These are phyloP conservation scores for Graphiopsis chlorocephala DNA, from an alignment of 2,329 filamentous ascomycete genomes.

Conservation along the genomic window DNA sequence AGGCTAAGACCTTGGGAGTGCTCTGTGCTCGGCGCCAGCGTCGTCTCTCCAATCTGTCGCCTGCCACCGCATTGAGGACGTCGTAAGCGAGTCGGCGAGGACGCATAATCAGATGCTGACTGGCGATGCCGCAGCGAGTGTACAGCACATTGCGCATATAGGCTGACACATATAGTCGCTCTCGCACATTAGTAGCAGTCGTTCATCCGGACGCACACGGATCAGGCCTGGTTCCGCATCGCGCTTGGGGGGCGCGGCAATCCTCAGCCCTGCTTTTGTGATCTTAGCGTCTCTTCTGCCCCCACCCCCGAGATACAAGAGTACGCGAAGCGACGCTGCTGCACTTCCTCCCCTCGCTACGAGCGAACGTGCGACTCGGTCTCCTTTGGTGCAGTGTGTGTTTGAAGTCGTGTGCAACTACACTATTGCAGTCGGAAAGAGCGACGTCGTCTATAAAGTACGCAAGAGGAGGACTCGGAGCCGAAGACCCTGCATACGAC, in stretches of 20 bases:
- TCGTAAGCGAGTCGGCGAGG: neutral
- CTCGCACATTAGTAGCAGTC: neutral
- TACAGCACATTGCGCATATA: neutral
- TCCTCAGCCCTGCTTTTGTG: conserved; percentile 4
- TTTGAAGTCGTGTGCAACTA: neutral
- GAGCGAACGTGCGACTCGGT: neutral
- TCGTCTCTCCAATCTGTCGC: neutral
- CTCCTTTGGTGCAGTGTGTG: neutral
- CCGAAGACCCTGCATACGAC: neutral
- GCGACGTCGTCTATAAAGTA: neutral
- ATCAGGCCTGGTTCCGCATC: conserved; percentile 2
- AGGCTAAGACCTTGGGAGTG: conserved; percentile 14
- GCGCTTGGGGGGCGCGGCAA: conserved; percentile 9
- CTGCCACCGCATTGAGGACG: neutral
- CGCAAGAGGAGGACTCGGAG: neutral
- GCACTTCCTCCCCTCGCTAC: neutral
- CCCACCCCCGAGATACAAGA: conserved; percentile 7
- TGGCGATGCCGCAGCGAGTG: neutral
- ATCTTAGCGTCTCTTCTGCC: conserved; percentile 8
- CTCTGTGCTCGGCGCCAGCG: conserved; percentile 14
- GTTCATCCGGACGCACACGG: neutral
- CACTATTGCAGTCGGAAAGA: neutral
- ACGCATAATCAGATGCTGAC: neutral
- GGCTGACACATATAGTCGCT: neutral
- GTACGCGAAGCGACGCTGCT: neutral